These are phyloP conservation scores for Nelumbo lutea DNA, from an alignment of 164 flowering plant genomes.

Conservation along the genomic window DNA sequence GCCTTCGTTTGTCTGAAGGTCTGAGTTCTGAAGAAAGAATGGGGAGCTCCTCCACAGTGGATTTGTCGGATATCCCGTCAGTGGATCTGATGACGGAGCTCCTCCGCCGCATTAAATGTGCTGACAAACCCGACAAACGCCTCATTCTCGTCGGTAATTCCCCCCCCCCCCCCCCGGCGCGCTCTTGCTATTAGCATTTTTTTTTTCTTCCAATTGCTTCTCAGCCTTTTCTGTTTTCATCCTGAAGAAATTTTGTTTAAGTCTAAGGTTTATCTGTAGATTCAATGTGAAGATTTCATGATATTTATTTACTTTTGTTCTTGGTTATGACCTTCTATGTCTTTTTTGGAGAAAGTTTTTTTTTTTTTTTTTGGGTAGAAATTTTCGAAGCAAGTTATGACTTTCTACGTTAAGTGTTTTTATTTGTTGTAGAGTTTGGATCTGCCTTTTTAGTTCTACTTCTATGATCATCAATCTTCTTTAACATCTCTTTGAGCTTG, in stretches of 20 bases:
- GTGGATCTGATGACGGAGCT: constrained; percentile 82
- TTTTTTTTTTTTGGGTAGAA: neutral
- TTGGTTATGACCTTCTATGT: neutral
- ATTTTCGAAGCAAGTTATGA: neutral
- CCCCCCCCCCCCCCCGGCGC: neutral
- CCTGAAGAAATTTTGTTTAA: neutral
- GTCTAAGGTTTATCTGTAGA: neutral
- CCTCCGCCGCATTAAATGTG: constrained; percentile 86
- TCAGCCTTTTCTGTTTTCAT: neutral
- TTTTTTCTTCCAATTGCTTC: neutral
- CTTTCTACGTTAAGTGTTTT: neutral
- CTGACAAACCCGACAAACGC: constrained; percentile 86
- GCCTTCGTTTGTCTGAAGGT: too few relatives aligned
- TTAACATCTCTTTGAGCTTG: neutral
- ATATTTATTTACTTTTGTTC: too few relatives aligned
- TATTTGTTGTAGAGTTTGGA: neutral
- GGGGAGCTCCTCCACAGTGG: constrained; percentile 30
- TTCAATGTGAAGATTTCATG: neutral
- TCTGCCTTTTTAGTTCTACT: neutral
- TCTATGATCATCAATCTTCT: neutral
- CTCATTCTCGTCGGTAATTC: constrained; percentile 73
- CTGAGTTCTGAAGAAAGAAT: constrained; percentile 8
- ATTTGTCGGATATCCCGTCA: constrained; percentile 72
- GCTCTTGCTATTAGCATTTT: neutral
- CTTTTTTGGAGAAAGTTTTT: neutral